Conservation (phyloP, 2,329 filamentous ascomycete genomes). For the Arthrinium puccinioides region DNA sequence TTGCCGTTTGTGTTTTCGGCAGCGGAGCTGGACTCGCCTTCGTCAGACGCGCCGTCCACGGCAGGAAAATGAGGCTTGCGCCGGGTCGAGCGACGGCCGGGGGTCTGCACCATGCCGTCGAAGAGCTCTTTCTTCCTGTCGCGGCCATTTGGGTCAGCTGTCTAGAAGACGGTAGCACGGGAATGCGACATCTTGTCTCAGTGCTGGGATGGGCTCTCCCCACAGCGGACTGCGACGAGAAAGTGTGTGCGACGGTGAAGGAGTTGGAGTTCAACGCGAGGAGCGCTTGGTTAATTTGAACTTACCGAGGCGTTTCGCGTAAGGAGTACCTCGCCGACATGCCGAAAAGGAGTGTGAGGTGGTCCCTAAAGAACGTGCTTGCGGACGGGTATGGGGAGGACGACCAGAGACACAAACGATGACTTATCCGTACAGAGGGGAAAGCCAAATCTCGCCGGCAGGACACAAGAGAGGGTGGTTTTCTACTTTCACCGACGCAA, state of each 20-base stretch:
- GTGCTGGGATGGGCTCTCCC: no score
- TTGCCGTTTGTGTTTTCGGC: conserved; percentile 29
- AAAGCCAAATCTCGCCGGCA: no score
- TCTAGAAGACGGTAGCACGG: not conserved
- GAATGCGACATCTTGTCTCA: no score
- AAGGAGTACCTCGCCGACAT: conserved; percentile 19
- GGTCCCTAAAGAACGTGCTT: no score
- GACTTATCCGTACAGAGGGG: no score
- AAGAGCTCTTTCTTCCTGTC: conserved; percentile 54
- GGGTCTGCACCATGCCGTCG: conserved; percentile 54
- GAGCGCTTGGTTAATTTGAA: no score
- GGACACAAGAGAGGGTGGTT: no score
- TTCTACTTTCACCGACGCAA: no score
- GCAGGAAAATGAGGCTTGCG: conserved; percentile 41
- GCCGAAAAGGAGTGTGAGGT: conserved; percentile 1
- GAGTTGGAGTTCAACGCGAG: not conserved
- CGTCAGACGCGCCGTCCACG: conserved; percentile 35
- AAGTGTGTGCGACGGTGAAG: no score
- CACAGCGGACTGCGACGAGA: no score
- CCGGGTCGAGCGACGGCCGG: conserved; percentile 37
- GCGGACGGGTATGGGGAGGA: no score
- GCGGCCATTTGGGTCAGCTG: not conserved
- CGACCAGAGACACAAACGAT: no score
- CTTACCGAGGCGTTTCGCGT: conserved; percentile 20
- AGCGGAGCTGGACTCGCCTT: conserved; percentile 42